Conservation (phyloP, 2,329 filamentous ascomycete genomes). For the Fusarium bulbicola region DNA sequence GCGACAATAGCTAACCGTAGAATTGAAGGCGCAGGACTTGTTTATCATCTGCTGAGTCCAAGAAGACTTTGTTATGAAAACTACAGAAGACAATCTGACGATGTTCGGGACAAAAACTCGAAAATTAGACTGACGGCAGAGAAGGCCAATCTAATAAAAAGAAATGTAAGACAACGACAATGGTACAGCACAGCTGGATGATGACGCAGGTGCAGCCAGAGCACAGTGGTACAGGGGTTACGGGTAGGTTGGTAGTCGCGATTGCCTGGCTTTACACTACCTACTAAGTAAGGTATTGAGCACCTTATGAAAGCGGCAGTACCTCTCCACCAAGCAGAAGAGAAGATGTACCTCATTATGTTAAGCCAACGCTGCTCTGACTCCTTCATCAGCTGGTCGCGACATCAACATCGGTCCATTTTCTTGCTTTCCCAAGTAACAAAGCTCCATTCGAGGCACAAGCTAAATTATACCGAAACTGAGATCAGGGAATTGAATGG, state of each 20-base stretch:
- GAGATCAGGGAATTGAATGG: constrained; percentile 31
- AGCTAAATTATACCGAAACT: constrained; percentile 19
- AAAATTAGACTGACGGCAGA: not conserved
- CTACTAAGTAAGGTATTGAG: not conserved
- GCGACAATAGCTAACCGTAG: constrained; percentile 1
- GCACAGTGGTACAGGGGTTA: constrained; percentile 16
- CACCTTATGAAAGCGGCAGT: constrained; percentile 1
- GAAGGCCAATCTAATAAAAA: constrained; percentile 11
- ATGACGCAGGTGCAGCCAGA: constrained; percentile 39
- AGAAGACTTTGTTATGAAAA: not conserved
- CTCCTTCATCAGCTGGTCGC: constrained; percentile 6
- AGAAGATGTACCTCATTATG: not conserved
- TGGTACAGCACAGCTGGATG: constrained; percentile 1
- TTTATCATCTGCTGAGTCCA: not conserved
- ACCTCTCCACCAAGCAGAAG: not conserved
- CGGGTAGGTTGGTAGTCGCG: not conserved
- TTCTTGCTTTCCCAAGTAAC: constrained; percentile 2
- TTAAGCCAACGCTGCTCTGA: not conserved
- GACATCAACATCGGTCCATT: constrained; percentile 7
- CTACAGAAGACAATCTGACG: not conserved
- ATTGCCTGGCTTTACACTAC: not conserved
- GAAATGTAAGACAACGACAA: constrained; percentile 10
- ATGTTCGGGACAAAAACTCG: constrained; percentile 12
- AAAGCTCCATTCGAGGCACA: constrained; percentile 17
- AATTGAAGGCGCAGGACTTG: not conserved